Conservation (phyloP, 495 filamentous ascomycete species). For the Pyronema omphalodes region DNA sequence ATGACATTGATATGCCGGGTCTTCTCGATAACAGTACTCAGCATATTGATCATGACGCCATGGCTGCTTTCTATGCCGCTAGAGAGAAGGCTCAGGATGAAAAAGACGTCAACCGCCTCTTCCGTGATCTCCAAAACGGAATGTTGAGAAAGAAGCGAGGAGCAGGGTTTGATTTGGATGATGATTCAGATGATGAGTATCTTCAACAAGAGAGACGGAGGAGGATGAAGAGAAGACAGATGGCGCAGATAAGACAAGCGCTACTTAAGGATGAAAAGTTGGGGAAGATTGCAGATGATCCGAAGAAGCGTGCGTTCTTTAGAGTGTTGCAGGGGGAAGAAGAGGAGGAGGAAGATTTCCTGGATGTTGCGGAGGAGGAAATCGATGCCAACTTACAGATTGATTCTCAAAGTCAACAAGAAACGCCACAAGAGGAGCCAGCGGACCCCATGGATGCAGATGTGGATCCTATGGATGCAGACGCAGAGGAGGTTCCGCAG, state of each 20-base stretch:
- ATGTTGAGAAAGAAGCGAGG: constrained; percentile 60
- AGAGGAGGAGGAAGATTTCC: constrained; percentile 64
- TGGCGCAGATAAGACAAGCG: constrained; percentile 79
- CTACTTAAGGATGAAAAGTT: constrained; percentile 81
- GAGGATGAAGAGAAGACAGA: constrained; percentile 67
- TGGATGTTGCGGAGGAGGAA: constrained; percentile 38
- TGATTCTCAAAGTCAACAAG: constrained; percentile 26
- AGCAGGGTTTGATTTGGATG: constrained; percentile 53
- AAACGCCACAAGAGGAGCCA: constrained; percentile 7
- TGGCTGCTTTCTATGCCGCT: constrained; percentile 72
- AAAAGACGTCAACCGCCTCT: constrained; percentile 71
- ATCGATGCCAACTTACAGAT: constrained; percentile 30
- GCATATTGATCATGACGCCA: constrained; percentile 52
- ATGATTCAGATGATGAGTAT: constrained; percentile 60
- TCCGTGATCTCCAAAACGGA: constrained; percentile 80
- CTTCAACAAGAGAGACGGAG: constrained; percentile 38
- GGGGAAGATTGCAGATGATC: constrained; percentile 75
- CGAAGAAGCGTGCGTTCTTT: constrained; percentile 78
- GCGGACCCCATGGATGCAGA: constrained; percentile 30
- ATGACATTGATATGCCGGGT: constrained; percentile 43
- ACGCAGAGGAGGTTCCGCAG: constrained; percentile 23
- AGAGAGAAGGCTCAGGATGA: constrained; percentile 53
- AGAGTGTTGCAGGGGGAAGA: constrained; percentile 70
- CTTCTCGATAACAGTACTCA: constrained; percentile 80
- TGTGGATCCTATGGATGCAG: constrained; percentile 28